These are phyloP conservation scores for Yamadazyma philogaea DNA, from an alignment of 805 yeast species.

Conservation along the genomic window DNA sequence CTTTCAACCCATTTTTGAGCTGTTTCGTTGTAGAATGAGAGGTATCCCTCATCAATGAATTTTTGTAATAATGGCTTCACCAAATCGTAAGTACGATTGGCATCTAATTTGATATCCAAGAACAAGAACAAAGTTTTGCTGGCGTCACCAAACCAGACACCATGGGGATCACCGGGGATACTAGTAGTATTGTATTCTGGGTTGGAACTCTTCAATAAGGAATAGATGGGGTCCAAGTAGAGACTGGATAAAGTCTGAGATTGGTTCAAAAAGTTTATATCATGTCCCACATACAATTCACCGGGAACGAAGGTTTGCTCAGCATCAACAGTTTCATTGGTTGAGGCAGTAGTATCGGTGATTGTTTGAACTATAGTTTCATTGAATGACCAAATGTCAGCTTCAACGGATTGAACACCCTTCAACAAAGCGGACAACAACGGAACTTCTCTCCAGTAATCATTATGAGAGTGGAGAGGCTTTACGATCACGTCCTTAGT, in stretches of 20 bases:
- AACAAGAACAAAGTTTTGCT: constrained; percentile 57
- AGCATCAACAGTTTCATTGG: constrained; percentile 19
- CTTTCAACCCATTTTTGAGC: constrained; percentile 38
- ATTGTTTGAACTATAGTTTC: constrained; percentile 27
- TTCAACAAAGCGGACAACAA: constrained; percentile 54
- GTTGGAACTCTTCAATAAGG: constrained; percentile 50
- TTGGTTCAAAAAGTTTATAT: constrained; percentile 42
- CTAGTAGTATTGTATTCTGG: constrained; percentile 18
- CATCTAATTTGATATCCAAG: constrained; percentile 60
- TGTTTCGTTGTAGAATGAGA: constrained; percentile 46
- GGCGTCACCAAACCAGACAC: constrained; percentile 42
- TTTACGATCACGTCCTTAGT: constrained; percentile 39
- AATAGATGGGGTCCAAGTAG: constrained; percentile 52
- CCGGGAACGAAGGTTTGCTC: constrained; percentile 11
- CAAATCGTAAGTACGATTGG: constrained; percentile 43
- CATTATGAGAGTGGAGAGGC: constrained; percentile 65
- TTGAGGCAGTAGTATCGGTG: constrained; percentile 19
- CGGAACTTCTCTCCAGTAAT: constrained; percentile 61
- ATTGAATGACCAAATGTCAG: constrained; percentile 57
- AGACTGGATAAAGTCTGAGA: constrained; percentile 45
- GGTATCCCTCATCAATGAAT: constrained; percentile 47
- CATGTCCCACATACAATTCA: constrained; percentile 63
- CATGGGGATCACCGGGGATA: constrained; percentile 17
- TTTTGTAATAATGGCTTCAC: constrained; percentile 46
- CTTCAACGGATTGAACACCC: constrained; percentile 61